phyloP scores from a whole-genome alignment of 2,329 filamentous ascomycete genomes.

The Colletotrichum nymphaeae region DNA sequence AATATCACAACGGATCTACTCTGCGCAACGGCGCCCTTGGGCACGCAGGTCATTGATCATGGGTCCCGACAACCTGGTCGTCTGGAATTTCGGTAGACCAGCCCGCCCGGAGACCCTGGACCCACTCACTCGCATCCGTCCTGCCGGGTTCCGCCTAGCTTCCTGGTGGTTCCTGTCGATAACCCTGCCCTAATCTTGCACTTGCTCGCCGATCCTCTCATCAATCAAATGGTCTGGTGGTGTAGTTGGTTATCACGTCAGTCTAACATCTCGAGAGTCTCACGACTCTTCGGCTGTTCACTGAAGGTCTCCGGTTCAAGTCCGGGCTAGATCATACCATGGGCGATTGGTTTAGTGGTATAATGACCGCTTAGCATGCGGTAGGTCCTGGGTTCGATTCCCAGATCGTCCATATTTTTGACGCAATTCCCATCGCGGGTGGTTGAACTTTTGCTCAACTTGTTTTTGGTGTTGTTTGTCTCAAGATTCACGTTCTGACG shows the following conservation, averaged over 20 bases:
- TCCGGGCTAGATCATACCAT: slow-evolving; percentile 24
- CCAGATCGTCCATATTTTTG: slow-evolving; percentile 9
- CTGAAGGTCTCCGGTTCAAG: slow-evolving; percentile 35
- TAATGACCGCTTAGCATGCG: slow-evolving; percentile 28
- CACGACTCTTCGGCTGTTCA: not conserved
- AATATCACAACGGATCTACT: not conserved
- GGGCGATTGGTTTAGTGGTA: slow-evolving; percentile 17
- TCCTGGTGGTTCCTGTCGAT: not conserved
- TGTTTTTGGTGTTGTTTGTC: not conserved
- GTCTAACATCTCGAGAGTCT: slow-evolving; percentile 48
- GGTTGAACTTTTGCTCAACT: not conserved
- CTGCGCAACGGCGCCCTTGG: not conserved
- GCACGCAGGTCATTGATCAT: not conserved
- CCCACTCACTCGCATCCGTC: not conserved
- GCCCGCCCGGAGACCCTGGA: not conserved
- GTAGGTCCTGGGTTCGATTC: slow-evolving; percentile 26
- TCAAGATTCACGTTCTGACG: slow-evolving; percentile 1
- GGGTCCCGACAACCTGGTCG: not conserved
- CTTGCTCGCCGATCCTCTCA: accelerated
- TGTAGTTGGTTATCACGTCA: slow-evolving; percentile 61
- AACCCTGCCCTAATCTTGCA: not conserved
- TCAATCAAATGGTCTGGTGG: slow-evolving; percentile 37
- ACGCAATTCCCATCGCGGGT: no score
- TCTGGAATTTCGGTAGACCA: not conserved
- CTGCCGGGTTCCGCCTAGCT: not conserved